These are phyloP conservation scores for Blakeslea trispora DNA, from an alignment of 371 early-diverging fungal genomes.

Conservation along the genomic window DNA sequence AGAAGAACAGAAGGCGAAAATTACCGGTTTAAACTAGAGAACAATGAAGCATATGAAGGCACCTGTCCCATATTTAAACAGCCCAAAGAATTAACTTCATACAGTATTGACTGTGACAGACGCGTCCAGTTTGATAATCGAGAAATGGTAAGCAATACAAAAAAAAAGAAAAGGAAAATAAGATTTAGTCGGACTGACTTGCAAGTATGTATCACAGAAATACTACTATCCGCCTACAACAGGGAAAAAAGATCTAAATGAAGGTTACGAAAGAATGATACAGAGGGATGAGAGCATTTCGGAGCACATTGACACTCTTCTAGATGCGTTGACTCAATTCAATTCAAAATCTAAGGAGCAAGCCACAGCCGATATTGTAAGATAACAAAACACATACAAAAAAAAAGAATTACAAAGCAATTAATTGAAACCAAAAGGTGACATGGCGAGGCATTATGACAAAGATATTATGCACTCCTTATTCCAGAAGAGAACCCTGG, in stretches of 20 bases:
- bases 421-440: slow-evolving; percentile 31
- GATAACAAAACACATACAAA: slow-evolving; percentile 2
- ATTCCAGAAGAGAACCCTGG: slow-evolving; percentile 74
- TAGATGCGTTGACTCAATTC: slow-evolving; percentile 58
- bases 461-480: slow-evolving; percentile 81
- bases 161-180: background rate
- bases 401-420: background rate
- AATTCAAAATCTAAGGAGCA: slow-evolving; percentile 14
- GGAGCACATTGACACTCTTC: slow-evolving; percentile 83
- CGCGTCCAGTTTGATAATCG: slow-evolving; percentile 65
- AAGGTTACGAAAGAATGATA: slow-evolving; percentile 63
- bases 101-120: slow-evolving; percentile 72
- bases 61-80: slow-evolving; percentile 61
- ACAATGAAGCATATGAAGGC: slow-evolving; percentile 48
- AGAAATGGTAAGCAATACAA: slow-evolving; percentile 55
- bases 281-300: slow-evolving; percentile 57
- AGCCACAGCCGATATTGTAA: slow-evolving; percentile 48
- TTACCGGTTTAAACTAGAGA: background rate
- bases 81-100: slow-evolving; percentile 77
- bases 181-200: background rate
- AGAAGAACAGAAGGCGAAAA: background rate
- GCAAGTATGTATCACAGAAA: slow-evolving; percentile 45
- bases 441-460: slow-evolving; percentile 87
- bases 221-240: slow-evolving; percentile 67
- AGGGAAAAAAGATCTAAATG: slow-evolving; percentile 52